Base-by-base conservation (phyloP, 2,329 filamentous ascomycete genomes). In the Calycina herbarum region DNA sequence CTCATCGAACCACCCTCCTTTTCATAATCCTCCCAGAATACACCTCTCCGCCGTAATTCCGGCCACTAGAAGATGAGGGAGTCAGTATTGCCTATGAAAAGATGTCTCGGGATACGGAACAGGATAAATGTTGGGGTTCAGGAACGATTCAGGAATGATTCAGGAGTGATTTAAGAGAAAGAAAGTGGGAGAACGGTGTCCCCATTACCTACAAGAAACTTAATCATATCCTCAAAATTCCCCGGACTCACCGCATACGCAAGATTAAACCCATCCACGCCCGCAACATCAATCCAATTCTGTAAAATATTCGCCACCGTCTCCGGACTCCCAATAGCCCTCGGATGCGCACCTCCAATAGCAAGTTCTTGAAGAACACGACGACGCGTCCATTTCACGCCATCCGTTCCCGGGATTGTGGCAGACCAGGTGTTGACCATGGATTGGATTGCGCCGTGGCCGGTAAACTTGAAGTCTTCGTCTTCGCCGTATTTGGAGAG, bases 141-240 rank as follows among this genome's bases (percentile, higher is more conserved):
- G 20, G 20, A 20, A 20, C 20, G 20, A 20, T 20, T 20, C 20
- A 20, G 20, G 20, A 20, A 20, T 20, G 20, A 20, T 20, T 20
- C 20, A 20, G 20, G 20, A 20, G 20, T 20, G 20, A 20, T 20
- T 20, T 20, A 20, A 20, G 20, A 20, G 20, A 20, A 20, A 20
- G 20, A 20, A 20, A 20, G 20, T 20, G 20, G 20, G 20, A 20
- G 20, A 20, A 20, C 20, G 20, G 20, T 20, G 20, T 20, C 20
- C 20, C 20, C 20, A 20, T 20, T 20, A 20, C 20, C 20, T 20
- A 20, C 20, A 3, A 91, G 76, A 0, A 89, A 79, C 20, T 90
- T 85, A 38, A 86, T 82, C 11, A 91, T 85, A 68, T 91, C 88
- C 66, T 86, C 83, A 77, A 90, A 91, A 0, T 86, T 86, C 61